Evolutionary conservation across 257 asterid species (phyloP), one percentile per base, ranked within the genome.

Genomic region (Sherardia arvensis): DNA sequence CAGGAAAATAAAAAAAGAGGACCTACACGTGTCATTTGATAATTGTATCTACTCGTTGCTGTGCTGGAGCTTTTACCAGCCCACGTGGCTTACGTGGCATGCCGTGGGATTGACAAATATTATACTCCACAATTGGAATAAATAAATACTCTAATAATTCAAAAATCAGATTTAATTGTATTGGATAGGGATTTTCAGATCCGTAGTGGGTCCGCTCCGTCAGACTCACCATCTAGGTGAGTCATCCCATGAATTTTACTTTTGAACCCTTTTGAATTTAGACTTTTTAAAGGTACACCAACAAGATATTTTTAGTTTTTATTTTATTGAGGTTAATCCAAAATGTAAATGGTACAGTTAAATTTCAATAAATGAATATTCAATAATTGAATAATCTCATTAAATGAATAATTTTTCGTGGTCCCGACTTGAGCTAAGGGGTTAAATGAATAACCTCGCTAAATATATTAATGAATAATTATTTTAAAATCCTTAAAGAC

Each of bases 1-100:
- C 72, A 74, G 74, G n/a, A n/a, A n/a, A n/a, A n/a, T n/a, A n/a
- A n/a, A n/a, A 66, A 62, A 34, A 60, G 56, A 61, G 66, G 40
- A 15, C 78, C 84, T 73, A 76, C 86, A 90, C 95, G 94, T 84
- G 97, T 69, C 55, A 0, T 8, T 0, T 5, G 17, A 27, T 25
- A 25, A 69, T 61, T 80, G 68, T 65, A 69, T 66, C 76, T 68
- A 77, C 82, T 78, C 79, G 80, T 70, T 73, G 7, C 0, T 40
- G 53, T 27, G 22, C 8, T 48, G 45, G 69, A 67, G 82, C 73
- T 76, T 81, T 65, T 78, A 68, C 75, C 69, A 74, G 88, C 87
- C 82, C 91, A 78, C 79, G 90, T 86, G 95, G 76, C 78, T 81
- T 88, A 85, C 94, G 94, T 84, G 94, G 70, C 59, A 69, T 2